Conservation (phyloP, 2,329 filamentous ascomycete genomes). For the Ophiognomonia clavigignenti-juglandacearum region DNA sequence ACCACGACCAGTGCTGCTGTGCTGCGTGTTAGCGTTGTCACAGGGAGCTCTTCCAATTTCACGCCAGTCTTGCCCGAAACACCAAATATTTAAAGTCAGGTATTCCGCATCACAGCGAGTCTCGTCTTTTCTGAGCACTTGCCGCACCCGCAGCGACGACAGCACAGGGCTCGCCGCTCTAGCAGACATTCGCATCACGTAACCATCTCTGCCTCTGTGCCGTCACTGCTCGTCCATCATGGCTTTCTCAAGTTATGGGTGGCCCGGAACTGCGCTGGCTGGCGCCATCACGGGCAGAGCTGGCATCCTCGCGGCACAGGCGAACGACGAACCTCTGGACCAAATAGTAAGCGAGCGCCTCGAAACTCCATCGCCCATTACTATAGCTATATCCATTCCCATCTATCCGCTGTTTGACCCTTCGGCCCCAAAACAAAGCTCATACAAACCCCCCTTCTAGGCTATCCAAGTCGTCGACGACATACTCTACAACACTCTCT, state of each 20-base stretch:
- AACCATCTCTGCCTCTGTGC: too few species aligned
- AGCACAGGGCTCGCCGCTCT: too few species aligned
- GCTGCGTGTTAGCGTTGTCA: too few species aligned
- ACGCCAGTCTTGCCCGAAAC: conserved; percentile 13
- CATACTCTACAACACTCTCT: conserved; percentile 69
- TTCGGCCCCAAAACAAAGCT: too few species aligned
- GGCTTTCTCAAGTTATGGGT: too few species aligned
- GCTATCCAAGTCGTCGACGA: conserved; percentile 59
- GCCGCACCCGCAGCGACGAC: conserved; percentile 25
- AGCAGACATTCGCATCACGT: too few species aligned
- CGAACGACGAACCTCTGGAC: conserved; percentile 49
- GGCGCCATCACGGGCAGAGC: conserved; percentile 49
- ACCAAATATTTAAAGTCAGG: conserved; percentile 13
- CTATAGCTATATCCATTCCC: neutral
- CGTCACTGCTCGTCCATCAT: too few species aligned
- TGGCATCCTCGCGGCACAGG: conserved; percentile 50
- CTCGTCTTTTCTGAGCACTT: neutral
- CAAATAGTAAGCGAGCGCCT: conserved; percentile 46
- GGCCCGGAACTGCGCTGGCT: too few species aligned
- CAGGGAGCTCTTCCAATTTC: neutral
- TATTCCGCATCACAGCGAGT: conserved; percentile 2
- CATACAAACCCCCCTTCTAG: neutral
- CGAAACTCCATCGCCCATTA: too few species aligned
- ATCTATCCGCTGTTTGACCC: neutral
- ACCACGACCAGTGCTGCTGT: too few species aligned